Base-by-base conservation (phyloP, 164 flowering plant species). In the Magnolia changhungtana region DNA sequence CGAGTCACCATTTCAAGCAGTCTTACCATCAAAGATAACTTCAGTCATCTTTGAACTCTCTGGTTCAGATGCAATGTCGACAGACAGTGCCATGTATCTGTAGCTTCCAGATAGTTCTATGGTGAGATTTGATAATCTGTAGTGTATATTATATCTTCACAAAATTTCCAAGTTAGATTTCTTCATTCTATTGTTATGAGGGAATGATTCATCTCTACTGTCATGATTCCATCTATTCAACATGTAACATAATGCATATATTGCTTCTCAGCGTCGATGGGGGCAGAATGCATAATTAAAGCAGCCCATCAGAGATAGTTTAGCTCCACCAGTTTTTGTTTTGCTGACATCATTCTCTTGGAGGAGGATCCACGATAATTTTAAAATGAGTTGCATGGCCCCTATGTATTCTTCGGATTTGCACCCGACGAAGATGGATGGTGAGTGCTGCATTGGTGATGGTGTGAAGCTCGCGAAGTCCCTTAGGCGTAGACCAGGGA, bases 311-410 rank as follows among this genome's bases (percentile, higher is more conserved):
- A 59, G n/a, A 14, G 63, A 59, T 13, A 19, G 5, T 65, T 65
- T 65, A 65, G 76, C 85, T 73, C 91, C 89, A 23, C 90, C 88
- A 37, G 95, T 90, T 70, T 89, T 86, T 80, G 82, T 65, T 8
- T 89, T 91, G 52, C 88, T 74, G 51, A 84, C 89, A 71, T 82
- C 89, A 19, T 90, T 91, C 70, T 77, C 73, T 20, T 74, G 89
- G 78, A 85, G 75, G 82, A 88, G 80, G 86, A 74, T 78, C 18
- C 7, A 5, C 45, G 45, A 77, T 65, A 80, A 80, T 67, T 51
- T 31, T 16, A 66, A 50, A 49, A 73, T 72, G 78, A 72, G 66
- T 61, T 61, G 78, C 29, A 66, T 71, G 79, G 76, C 71, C 9
- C 70, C 75, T 27, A 61, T 23, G 29, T 61, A 68, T 75, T 74